Evolutionary conservation across 768 basidiomycete genomes (phyloP).

Genomic region (Hortiboletus campestris): DNA sequence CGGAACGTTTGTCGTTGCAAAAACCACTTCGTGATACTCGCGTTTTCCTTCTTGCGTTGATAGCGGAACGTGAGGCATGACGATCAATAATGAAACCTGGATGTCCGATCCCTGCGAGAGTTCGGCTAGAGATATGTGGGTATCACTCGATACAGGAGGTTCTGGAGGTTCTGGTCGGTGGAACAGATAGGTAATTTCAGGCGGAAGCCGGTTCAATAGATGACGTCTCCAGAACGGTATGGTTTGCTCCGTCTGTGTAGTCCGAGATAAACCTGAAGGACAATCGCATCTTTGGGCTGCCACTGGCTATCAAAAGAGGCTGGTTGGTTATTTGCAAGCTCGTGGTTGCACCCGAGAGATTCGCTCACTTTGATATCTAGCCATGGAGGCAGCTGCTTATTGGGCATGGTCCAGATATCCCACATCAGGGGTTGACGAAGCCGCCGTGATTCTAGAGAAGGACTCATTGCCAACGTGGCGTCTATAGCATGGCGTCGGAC

Average conservation of each 20-base stretch:
- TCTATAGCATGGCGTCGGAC: constrained; percentile 29
- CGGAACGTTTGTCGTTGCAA: constrained; percentile 25
- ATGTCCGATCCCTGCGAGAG: constrained; percentile 22
- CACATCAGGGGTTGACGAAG: constrained; percentile 22
- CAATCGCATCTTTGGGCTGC: constrained; percentile 12
- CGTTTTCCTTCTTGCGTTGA: not conserved
- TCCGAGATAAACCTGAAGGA: not conserved
- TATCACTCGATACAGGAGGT: not conserved
- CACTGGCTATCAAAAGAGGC: constrained; percentile 20
- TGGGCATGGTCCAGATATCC: constrained; percentile 20
- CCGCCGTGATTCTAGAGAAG: not conserved
- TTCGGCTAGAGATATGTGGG: not conserved
- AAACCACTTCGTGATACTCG: constrained; percentile 19
- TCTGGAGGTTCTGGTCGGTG: constrained; percentile 11
- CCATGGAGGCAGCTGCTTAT: constrained; percentile 11
- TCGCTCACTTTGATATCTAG: constrained; percentile 20
- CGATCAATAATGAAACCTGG: constrained; percentile 28
- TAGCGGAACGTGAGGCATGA: constrained; percentile 25
- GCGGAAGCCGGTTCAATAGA: constrained; percentile 18
- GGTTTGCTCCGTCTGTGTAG: constrained; percentile 2
- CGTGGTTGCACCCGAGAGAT: constrained; percentile 19
- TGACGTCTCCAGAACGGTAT: constrained; percentile 23
- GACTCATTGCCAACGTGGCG: constrained; percentile 7
- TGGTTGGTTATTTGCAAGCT: not conserved
- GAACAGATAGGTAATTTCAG: constrained; percentile 30